phyloP scores from a whole-genome alignment of 164 flowering plant genomes.

The Echeveria elegans region DNA sequence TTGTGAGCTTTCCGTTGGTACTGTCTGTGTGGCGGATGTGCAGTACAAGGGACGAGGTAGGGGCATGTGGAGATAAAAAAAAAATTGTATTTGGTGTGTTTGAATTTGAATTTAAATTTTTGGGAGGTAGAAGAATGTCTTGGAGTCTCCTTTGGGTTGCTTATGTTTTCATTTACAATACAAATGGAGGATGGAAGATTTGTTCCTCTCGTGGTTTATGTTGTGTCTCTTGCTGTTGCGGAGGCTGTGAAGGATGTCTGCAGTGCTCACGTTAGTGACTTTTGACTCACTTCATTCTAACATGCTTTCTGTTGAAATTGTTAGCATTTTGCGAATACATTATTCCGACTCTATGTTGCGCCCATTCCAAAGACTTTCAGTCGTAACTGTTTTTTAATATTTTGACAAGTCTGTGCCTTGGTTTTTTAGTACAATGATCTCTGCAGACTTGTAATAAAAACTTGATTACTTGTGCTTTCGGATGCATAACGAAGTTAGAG shows the following conservation, averaged over 20 bases:
- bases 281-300: background rate
- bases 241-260: constrained; percentile 78
- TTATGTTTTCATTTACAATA: constrained; percentile 75
- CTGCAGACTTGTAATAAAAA: background rate
- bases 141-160: constrained; percentile 95
- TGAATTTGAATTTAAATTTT: constrained; percentile 2
- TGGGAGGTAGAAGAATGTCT: constrained; percentile 81
- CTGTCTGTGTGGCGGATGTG: constrained; percentile 81
- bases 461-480: background rate
- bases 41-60: constrained; percentile 91
- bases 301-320: background rate
- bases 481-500: background rate
- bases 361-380: background rate
- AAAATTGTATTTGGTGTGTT: background rate
- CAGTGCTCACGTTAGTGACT: constrained; percentile 42
- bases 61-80: background rate
- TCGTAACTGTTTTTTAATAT: background rate
- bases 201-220: constrained; percentile 85
- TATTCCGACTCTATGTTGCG: background rate
- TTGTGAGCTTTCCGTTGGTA: constrained; percentile 64
- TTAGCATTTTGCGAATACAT: background rate
- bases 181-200: constrained; percentile 86
- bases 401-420: no score
- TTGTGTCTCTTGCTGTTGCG: constrained; percentile 74
- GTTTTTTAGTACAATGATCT: background rate